Base-by-base conservation (phyloP, 1,139 yeast species). In the Candida pseudoviswanathii region DNA sequence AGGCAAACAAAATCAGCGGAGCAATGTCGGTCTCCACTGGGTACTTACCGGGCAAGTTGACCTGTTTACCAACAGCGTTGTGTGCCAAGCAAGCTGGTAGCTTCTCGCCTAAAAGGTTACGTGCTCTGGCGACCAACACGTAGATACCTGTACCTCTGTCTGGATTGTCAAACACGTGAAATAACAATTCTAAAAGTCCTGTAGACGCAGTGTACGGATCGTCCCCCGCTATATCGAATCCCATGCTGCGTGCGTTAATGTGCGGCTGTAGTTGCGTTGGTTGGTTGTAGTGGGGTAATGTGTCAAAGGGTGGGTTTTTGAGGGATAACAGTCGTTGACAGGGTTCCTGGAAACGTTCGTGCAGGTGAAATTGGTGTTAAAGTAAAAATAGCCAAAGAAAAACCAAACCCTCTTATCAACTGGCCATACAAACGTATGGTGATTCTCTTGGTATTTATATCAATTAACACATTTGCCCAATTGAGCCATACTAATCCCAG, bases 21-120 rank as follows among this genome's bases (percentile, higher is more conserved):
- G 62, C 71, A 3, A 61, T 44, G 51, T 73, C 78, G 4, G 43
- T 49, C 3, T 48, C 24, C 5, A 48, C 37, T 1, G 78, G 78
- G 53, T 72, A 73, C 30, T 58, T 63, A 2, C 78, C 78, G 54
- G 71, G 67, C 40, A 73, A 54, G 48, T 67, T 64, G 51, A 59
- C 54, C 47, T 67, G 75, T 40, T 57, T 40, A 7, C 50, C 51
- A 21, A 59, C 33, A 3, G 55, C 53, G 52, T 64, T 63, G n/a
- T 59, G 55, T n/a, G 60, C 46, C 27, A 70, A 44, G 0, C 56
- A 46, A 16, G 51, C 58, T 2, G 71, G 68, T 32, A 63, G 46
- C 2, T 53, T 45, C 4, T 54, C 54, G 0, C 75, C 75, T 34
- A 64, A 38, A 40, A 68, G 52, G 42, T 57, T 58, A 6, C 52